Evolutionary conservation across 139 green algal species (phyloP), one percentile per base, ranked within the genome.

Genomic region (Closterium sp.): DNA sequence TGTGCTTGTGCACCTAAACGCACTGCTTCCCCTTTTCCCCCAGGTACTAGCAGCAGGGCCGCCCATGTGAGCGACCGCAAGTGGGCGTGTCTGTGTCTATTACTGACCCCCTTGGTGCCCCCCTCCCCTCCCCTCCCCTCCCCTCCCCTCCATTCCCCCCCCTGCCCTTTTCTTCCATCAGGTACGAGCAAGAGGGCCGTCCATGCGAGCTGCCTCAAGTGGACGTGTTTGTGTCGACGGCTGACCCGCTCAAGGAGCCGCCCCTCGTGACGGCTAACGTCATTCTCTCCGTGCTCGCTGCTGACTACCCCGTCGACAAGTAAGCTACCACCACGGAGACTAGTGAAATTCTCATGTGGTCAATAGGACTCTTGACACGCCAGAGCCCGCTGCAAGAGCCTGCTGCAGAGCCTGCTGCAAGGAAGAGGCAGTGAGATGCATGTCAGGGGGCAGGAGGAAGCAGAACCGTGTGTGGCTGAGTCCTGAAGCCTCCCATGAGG

Each of bases 171-270:
- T 32, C 30, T 33, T 23, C 7, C 81, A 69, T 30, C 85, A 91
- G 88, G 36, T 90, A 86, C 10, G 89, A 92, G 84, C 31, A 31
- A 23, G 84, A 90, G 84, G 89, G 89, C 12, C 31, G 92, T 1
- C n/a, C 84, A 1, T 91, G 43, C 43, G 43, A 91, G 84, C 89
- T 94, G 21, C 89, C 89, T 3, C 19, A 38, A 19, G 89, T 94
- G 16, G 91, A 94, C 85, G 55, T 94, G 23, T 89, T 94, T 31
- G 83, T 94, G 36, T 90, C 91, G 23, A 94, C 91, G 2, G 91
- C 91, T 3, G 91, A 94, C 89, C 91, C 91, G 0, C 23, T 64
- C 21, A 94, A 94, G 36, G 91, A 94, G 33, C 91, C 91, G 12
- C 91, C 91, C 5, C 43, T 94, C 30, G 83, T 90, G 6, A 94